These are phyloP conservation scores for Neopestalotiopsis rosae DNA, from an alignment of 2,329 filamentous ascomycete genomes.

Conservation along the genomic window DNA sequence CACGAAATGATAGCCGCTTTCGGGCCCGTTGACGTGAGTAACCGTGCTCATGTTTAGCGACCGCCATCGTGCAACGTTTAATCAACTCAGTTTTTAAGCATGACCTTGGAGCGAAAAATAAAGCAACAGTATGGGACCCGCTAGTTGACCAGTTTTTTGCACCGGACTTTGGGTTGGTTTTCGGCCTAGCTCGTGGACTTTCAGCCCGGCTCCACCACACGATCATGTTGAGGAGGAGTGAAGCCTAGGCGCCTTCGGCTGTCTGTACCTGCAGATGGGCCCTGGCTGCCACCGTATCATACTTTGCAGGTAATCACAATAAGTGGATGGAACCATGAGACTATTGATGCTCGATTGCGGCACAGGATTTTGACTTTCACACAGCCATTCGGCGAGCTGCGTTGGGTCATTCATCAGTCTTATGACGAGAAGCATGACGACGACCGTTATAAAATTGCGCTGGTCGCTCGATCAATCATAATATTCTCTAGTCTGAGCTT, in stretches of 20 bases:
- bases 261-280: neutral
- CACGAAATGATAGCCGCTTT: neutral
- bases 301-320: neutral
- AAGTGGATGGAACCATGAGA: neutral
- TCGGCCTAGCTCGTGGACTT: slow-evolving; percentile 6
- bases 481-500: neutral
- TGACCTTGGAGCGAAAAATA: neutral
- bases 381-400: neutral
- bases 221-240: neutral
- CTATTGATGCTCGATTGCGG: neutral
- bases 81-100: slow-evolving; percentile 1
- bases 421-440: neutral
- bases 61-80: neutral
- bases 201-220: slow-evolving; percentile 9
- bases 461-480: too few relatives aligned
- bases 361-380: neutral
- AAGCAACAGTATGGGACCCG: neutral
- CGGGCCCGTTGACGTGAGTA: neutral
- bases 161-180: slow-evolving; percentile 6
- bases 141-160: neutral
- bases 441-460: neutral
- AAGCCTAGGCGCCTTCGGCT: neutral
- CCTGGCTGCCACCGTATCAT: neutral
- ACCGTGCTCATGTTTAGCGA: neutral
- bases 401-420: neutral